Percentiles rank a stretch among this genome's conserved stretches.
Evolutionary conservation across 352 stramenopile species (phyloP).

Genomic region (Phytophthora pistaciae): DNA sequence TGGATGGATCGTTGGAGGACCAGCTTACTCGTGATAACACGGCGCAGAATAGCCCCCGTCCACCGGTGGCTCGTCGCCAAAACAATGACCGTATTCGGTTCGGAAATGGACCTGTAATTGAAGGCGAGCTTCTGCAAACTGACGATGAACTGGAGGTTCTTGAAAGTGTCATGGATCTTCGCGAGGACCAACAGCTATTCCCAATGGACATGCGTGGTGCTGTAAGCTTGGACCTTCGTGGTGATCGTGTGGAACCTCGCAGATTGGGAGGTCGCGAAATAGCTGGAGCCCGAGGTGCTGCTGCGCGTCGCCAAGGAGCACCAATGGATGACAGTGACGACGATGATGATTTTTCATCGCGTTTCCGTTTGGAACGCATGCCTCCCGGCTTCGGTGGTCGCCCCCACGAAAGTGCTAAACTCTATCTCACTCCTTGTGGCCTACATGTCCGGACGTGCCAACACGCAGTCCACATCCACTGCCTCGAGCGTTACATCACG

Average conservation of each 20-base stretch:
- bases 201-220: slow-evolving; percentile 58
- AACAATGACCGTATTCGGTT: slow-evolving; percentile 59
- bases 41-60: slow-evolving; percentile 48
- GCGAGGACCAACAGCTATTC: slow-evolving; percentile 67
- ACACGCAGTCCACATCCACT: slow-evolving; percentile 89
- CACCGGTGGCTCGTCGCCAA: slow-evolving; percentile 35
- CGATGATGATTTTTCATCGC: slow-evolving; percentile 54
- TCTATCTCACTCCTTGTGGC: slow-evolving; percentile 82
- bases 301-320: slow-evolving; percentile 30
- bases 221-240: slow-evolving; percentile 49
- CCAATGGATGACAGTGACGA: slow-evolving; percentile 61
- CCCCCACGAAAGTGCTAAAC: slow-evolving; percentile 62
- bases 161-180: slow-evolving; percentile 72
- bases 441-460: slow-evolving; percentile 89
- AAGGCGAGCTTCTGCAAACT: slow-evolving; percentile 68
- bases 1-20: slow-evolving; percentile 63
- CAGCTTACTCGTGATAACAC: slow-evolving; percentile 53
- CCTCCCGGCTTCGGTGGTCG: slow-evolving; percentile 52
- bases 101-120: slow-evolving; percentile 52
- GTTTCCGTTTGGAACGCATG: slow-evolving; percentile 50
- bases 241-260: slow-evolving; percentile 35
- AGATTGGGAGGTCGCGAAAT: slow-evolving; percentile 37
- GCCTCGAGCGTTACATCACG: slow-evolving; percentile 86
- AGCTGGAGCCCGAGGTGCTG: slow-evolving; percentile 25
- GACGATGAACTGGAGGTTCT: slow-evolving; percentile 78